Evolutionary conservation across 2,329 filamentous ascomycete species (phyloP), one percentile per base, ranked within the genome.

Genomic region (Metarhizium sp.): DNA sequence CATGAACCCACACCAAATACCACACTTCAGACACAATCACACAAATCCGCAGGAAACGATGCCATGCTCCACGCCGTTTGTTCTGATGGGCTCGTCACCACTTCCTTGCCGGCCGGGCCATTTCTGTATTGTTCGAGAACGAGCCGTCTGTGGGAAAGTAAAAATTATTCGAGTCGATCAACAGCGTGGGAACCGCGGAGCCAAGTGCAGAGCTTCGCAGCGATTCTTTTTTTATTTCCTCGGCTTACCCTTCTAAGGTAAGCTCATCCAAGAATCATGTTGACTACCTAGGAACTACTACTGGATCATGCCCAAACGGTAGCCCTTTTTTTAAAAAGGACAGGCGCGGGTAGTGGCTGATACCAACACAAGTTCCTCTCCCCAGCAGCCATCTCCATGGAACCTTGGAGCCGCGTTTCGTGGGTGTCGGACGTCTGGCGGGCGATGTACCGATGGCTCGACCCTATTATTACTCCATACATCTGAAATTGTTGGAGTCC

Each of bases 71-170:
- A 30, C 45, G 45, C 25, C 7, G 25, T 48, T 30, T 8, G 25
- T 30, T 13, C 42, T 45, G 42, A 20, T 45, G 42, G 42, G 42
- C 42, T 45, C n/a, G 42, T 16, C 18, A 11, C n/a, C 8, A 30
- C 10, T 14, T 20, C 40, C 51, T 25, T 36, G 38, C 29, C 47
- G 32, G n/a, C 16, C 40, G 20, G 14, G 11, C 50, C 50, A 52
- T 34, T 7, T 52, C 20, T 11, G 29, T 25, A 25, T 52, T 42
- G 50, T 52, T 52, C 50, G 40, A 52, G 51, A 52, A 52, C 42
- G 42, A 52, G n/a, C 42, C 25, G 20, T 46, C 40, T 18, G 48
- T 8, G 30, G 29, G 16, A 36, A 20, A 38, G 29, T 25, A 8
- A 36, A 50, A 50, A 34, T 38, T 10, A 7, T 34, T 16, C 40